Conservation (phyloP, 768 basidiomycete species). For the Lentinula detonsa region DNA sequence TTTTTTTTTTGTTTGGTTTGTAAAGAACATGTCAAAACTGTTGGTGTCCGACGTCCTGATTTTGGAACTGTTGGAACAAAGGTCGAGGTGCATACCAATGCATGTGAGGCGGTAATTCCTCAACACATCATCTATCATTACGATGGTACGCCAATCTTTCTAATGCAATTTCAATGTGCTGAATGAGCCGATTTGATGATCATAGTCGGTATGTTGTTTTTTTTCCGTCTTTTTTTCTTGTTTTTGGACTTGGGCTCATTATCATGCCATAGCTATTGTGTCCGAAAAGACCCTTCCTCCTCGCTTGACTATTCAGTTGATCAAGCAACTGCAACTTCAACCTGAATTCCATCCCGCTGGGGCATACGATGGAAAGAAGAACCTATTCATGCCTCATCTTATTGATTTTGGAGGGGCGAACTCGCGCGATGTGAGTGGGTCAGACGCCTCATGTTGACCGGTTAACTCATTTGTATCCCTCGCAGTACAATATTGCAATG, state of each 20-base stretch:
- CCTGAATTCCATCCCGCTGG: constrained; percentile 43
- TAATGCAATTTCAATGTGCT: neutral
- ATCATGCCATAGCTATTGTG: constrained; percentile 28
- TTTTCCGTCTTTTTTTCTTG: neutral
- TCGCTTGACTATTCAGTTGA: constrained; percentile 41
- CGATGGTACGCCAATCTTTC: constrained; percentile 41
- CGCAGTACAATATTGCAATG: constrained; percentile 23
- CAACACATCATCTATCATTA: constrained; percentile 63
- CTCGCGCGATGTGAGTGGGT: constrained; percentile 24
- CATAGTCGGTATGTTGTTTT: constrained; percentile 1
- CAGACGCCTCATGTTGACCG: neutral
- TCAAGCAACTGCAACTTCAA: constrained; percentile 37
- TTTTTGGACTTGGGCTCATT: neutral
- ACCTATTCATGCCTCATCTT: constrained; percentile 42
- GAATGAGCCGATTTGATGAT: constrained; percentile 1
- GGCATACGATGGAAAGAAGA: constrained; percentile 58
- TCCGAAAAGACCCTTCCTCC: constrained; percentile 43
- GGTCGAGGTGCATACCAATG: constrained; percentile 36
- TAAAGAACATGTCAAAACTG: constrained; percentile 30
- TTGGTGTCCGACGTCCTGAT: constrained; percentile 58
- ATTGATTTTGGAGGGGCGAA: constrained; percentile 27
- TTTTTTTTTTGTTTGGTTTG: neutral
- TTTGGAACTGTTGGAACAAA: constrained; percentile 45
- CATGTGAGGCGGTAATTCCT: constrained; percentile 45
- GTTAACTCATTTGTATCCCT: neutral